Evolutionary conservation across 176 grass and related monocot genomes (phyloP), one percentile per base, ranked within the genome.

Genomic region (Triticum aestivum): DNA sequence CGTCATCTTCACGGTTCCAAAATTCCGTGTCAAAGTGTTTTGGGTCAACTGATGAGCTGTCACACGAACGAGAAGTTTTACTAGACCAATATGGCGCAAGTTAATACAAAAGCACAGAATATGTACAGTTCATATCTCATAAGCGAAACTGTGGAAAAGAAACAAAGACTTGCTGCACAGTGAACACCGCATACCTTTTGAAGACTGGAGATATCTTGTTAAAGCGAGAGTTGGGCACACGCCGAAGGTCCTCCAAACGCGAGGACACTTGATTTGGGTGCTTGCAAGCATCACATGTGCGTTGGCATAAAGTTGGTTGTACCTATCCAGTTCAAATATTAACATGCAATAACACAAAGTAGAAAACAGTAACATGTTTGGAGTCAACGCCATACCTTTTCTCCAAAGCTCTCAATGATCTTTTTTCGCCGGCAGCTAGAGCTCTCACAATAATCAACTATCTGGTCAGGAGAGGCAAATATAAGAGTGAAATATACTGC

Each of bases 361-460:
- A 80, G 49, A 73, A 82, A 89, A 74, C 33, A 78, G 10, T 61
- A 42, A 61, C 6, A 41, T 74, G 59, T 79, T 29, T 20, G 49
- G 11, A 54, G 33, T 64, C 47, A 32, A 58, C 64, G 64, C 5
- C 59, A 52, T 79, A 98, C 96, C 83, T 94, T 85, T 80, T 98
- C 91, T 65, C 96, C 96, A 91, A 98, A 98, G 77, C 84, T 92
- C 82, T 94, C 86, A 23, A 98, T 92, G 51, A 98, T 94, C 88
- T 91, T 98, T 86, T 91, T 89, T 61, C 91, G 78, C 2, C 90
- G 88, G 75, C 96, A 95, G 51, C 79, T 77, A 79, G 88, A 91
- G 90, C 59, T 91, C 94, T 98, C 93, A 91, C 90, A 98, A 82
- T 98, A 98, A 10, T 95, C 93, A 80, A 94, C 82, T 67, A 98